Evolutionary conservation across 1,284 basidiomycete species (phyloP).

Genomic region (Austroboletus niveus): DNA sequence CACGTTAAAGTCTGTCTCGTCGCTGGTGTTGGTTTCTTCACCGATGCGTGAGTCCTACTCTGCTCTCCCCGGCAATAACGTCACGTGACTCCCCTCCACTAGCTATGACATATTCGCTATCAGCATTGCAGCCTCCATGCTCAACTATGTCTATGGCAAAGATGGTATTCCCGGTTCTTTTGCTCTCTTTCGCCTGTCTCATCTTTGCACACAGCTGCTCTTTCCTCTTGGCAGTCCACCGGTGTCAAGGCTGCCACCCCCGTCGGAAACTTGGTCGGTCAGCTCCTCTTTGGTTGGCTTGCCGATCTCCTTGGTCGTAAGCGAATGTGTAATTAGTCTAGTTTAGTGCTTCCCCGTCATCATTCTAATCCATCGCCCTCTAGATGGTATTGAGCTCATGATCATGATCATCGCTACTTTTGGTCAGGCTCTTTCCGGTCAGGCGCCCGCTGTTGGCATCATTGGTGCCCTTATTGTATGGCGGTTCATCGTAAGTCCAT

Average conservation of each 20-base stretch:
- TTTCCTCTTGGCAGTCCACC: conserved; percentile 60
- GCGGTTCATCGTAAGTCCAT: conserved; percentile 40
- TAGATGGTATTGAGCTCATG: conserved; percentile 58
- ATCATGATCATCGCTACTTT: conserved; percentile 50
- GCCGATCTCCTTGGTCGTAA: conserved; percentile 55
- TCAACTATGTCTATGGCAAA: conserved; percentile 65
- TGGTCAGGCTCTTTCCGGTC: conserved; percentile 45
- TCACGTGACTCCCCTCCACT: neutral
- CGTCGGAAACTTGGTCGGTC: conserved; percentile 61
- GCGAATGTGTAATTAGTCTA: conserved; percentile 16
- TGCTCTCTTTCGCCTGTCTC: neutral
- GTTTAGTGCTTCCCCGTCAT: neutral
- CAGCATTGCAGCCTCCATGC: conserved; percentile 71
- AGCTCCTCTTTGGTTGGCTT: conserved; percentile 52
- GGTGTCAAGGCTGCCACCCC: conserved; percentile 74
- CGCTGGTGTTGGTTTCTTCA: conserved; percentile 79
- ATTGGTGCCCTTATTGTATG: conserved; percentile 56
- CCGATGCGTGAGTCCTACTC: conserved; percentile 58
- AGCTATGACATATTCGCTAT: conserved; percentile 74
- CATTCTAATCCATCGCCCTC: neutral
- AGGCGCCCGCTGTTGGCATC: conserved; percentile 50
- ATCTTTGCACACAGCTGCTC: conserved; percentile 4
- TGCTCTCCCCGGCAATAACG: neutral
- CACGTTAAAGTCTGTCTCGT: conserved; percentile 70
- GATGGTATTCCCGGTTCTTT: neutral